Evolutionary conservation across 768 basidiomycete genomes (phyloP).

Genomic region (Tylopilus subfusipes): DNA sequence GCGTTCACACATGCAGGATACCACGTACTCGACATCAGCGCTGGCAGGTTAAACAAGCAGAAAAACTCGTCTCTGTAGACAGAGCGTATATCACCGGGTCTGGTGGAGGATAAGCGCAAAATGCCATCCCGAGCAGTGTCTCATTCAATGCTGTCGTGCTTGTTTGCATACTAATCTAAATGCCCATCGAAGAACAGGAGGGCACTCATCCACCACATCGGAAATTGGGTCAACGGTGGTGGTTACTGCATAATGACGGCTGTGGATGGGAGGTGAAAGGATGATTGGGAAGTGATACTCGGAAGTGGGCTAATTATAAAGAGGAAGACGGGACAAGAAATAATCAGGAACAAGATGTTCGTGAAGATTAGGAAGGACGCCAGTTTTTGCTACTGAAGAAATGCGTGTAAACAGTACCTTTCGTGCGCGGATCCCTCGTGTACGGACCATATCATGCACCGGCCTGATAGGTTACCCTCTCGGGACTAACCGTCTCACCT

Average conservation of each 20-base stretch:
- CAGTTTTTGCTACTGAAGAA: constrained; percentile 7
- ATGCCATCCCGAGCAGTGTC: not conserved
- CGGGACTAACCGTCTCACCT: not conserved
- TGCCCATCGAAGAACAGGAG: constrained; percentile 6
- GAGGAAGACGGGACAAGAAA: constrained; percentile 1
- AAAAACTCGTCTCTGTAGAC: too few relatives aligned
- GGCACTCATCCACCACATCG: constrained; percentile 10
- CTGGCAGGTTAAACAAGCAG: too few relatives aligned
- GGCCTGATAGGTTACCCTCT: not conserved
- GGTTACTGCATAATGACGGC: constrained; percentile 8
- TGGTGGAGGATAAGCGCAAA: not conserved
- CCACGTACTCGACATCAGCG: too few relatives aligned
- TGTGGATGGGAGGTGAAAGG: not conserved
- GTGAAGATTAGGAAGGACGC: constrained; percentile 5
- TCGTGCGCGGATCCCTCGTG: constrained; percentile 1
- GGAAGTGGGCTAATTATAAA: constrained; percentile 11
- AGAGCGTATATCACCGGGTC: not conserved
- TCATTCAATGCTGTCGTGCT: constrained; percentile 2
- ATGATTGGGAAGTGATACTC: not conserved
- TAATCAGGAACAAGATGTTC: constrained; percentile 6
- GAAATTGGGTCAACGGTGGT: constrained; percentile 15
- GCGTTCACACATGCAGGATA: too few relatives aligned
- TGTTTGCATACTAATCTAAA: constrained; percentile 5
- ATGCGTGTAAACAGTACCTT: constrained; percentile 8
- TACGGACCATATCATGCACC: not conserved